Percentiles rank a stretch among this genome's conserved stretches.
phyloP scores from a whole-genome alignment of 176 grass and related monocot genomes.

The Cenchrus purpureus region DNA sequence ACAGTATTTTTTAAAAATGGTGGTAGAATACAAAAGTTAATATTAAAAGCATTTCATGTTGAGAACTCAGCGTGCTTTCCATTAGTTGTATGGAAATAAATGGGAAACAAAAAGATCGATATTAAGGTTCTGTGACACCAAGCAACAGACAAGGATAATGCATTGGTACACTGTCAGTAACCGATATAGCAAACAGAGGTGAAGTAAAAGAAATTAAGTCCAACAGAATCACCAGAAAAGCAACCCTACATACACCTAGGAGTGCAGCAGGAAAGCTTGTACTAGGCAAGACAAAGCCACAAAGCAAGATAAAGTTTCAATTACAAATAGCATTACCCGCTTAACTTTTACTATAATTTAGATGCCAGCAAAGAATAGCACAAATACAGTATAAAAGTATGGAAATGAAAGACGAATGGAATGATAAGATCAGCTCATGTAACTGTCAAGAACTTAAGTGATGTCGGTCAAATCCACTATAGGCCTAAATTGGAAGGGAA shows the following conservation, averaged over 20 bases:
- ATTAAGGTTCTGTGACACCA: neutral
- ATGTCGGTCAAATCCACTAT: neutral
- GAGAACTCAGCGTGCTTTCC: neutral
- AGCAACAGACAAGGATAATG: neutral
- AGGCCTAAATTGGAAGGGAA: neutral
- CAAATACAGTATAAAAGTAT: neutral
- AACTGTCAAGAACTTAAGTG: neutral
- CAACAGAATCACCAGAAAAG: neutral
- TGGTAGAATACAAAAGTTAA: neutral
- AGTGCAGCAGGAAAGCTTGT: neutral
- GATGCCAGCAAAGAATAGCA: neutral
- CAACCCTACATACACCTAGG: neutral
- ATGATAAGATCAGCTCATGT: neutral
- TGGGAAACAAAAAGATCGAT: neutral
- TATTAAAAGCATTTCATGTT: neutral
- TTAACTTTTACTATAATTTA: neutral
- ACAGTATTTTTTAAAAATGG: neutral
- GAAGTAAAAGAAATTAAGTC: neutral
- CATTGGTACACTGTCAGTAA: neutral
- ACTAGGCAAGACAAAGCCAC: neutral
- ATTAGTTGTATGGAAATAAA: neutral
- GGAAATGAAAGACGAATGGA: neutral
- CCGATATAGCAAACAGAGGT: neutral
- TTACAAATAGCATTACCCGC: neutral
- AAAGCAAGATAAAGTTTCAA: neutral